Base-by-base conservation (phyloP, 148 eudicot species). In the Pharnaceum exiguum region DNA sequence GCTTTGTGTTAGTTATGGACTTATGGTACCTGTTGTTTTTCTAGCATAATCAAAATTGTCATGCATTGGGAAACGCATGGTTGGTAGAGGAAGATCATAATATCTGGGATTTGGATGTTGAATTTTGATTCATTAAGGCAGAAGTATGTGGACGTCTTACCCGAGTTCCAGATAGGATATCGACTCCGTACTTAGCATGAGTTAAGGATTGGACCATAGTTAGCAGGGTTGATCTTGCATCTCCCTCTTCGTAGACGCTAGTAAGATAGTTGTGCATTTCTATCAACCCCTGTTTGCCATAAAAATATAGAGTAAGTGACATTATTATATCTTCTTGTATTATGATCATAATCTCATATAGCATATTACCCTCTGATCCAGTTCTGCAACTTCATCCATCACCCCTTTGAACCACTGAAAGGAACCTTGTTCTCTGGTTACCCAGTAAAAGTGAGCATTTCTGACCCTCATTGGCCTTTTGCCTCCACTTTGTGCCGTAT, bases 321-420 rank as follows among this genome's bases (percentile, higher is more conserved):
- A 32, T 29, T 9, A 4, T 5, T 16, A 32, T 51, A 1, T 13
- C 13, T 37, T 15, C 22, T 15, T 30, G 5, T 8, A 22, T 42
- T 50, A 19, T 16, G 21, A 43, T 23, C 22, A 32, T 39, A 22
- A 43, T 13, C 19, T 5, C 46, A 10, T 42, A 12, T 1, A 38
- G 13, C 10, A 23, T 5, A 24, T 63, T 81, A 93, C 98, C 77
- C 82, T 85, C 37, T 85, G 89, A 79, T 89, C 99, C 72, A 89
- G 71, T 45, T 85, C 89, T 30, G 99, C 96, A 10, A 94, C 90
- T 71, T 94, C 96, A 77, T 86, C 76, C 99, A 94, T 89, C 2
- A 89, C 96, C 27, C 96, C 99, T 75, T 86, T 87, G 59, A 94
- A 94, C 99, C 99, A 94, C 71, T 94, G 96, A 11, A 94, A 89